These are phyloP conservation scores for Myriangium duriaei DNA, from an alignment of 2,329 filamentous ascomycete species.

Conservation along the genomic window DNA sequence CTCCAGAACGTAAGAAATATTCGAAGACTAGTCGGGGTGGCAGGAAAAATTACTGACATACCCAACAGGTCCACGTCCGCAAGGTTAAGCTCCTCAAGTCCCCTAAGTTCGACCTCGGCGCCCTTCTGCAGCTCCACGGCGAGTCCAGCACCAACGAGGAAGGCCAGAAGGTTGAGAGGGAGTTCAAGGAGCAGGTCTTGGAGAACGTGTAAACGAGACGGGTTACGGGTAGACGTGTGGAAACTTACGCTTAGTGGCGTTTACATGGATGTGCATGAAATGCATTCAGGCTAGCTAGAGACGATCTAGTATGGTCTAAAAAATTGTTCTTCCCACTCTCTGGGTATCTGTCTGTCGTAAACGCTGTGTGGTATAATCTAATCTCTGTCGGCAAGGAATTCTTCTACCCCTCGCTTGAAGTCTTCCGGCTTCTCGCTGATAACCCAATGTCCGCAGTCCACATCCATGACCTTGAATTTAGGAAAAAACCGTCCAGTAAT, in stretches of 20 bases:
- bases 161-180: conserved; percentile 96
- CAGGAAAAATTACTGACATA: conserved; percentile 23
- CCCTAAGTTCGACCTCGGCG: conserved; percentile 97
- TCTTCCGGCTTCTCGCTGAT: conserved; percentile 77
- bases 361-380: conserved; percentile 13
- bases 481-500: conserved; percentile 74
- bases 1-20: conserved; percentile 73
- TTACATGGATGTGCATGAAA: conserved; percentile 13
- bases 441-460: conserved; percentile 77
- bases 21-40: background rate
- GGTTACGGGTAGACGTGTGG: conserved; percentile 12
- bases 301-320: conserved; percentile 12
- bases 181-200: conserved; percentile 98
- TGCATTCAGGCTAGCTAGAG: conserved; percentile 13
- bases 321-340: conserved; percentile 12
- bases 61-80: conserved; percentile 82
- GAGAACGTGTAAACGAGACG: conserved; percentile 64
- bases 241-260: conserved; percentile 13
- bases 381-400: conserved; percentile 46
- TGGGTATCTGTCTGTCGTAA: background rate
- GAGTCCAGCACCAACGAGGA: conserved; percentile 93
- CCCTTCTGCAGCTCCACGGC: conserved; percentile 90
- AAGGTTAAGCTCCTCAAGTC: conserved; percentile 99
- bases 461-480: conserved; percentile 56
- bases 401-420: conserved; percentile 63